phyloP scores from a whole-genome alignment of 441 rosid species.

The Populus trichocarpa region DNA sequence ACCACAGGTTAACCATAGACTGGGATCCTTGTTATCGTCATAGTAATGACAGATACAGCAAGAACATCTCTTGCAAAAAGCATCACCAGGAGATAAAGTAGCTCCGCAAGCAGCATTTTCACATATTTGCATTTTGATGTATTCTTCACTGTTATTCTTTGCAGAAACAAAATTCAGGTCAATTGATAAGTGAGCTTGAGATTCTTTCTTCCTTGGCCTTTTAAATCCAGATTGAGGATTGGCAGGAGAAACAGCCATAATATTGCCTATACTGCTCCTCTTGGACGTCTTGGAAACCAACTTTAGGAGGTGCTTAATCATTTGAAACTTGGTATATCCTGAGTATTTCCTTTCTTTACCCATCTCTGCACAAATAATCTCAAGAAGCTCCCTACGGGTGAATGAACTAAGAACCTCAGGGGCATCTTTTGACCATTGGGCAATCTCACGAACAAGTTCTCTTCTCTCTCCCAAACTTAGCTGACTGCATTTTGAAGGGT shows the following conservation, averaged over 20 bases:
- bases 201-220: constrained; percentile 58
- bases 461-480: constrained; percentile 82
- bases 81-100: constrained; percentile 45
- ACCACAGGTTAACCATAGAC: constrained; percentile 82
- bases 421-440: constrained; percentile 58
- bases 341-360: constrained; percentile 96
- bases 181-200: constrained; percentile 50
- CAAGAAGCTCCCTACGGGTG: constrained; percentile 87
- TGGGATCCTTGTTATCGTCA: constrained; percentile 96
- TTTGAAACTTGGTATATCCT: constrained; percentile 79
- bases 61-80: constrained; percentile 40
- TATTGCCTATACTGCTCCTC: constrained; percentile 34
- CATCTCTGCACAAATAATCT: constrained; percentile 89
- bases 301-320: constrained; percentile 81
- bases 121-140: constrained; percentile 39
- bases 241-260: constrained; percentile 25
- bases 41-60: constrained; percentile 58
- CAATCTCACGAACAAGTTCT: constrained; percentile 67
- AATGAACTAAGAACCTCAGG: constrained; percentile 73
- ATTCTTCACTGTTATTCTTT: constrained; percentile 26
- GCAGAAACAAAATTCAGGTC: constrained; percentile 34
- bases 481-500: constrained; percentile 43
- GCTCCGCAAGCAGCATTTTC: constrained; percentile 90
- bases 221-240: constrained; percentile 41
- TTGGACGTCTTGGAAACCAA: constrained; percentile 62